Conservation (phyloP, 805 yeast genomes). For the Metschnikowia amazonensis region DNA sequence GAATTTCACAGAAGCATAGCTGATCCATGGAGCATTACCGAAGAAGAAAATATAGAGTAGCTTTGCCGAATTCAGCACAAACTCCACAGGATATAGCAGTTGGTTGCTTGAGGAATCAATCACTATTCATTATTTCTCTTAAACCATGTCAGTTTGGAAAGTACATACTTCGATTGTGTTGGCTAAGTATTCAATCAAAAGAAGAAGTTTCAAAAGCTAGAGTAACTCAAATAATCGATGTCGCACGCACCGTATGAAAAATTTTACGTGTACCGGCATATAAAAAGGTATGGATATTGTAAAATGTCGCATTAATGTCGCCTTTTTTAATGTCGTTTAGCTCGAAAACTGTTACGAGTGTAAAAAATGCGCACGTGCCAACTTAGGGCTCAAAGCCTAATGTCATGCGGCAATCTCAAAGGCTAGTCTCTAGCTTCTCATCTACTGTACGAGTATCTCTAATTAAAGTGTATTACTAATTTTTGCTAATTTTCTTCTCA, state of each 20-base stretch:
- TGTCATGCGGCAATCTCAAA: neutral
- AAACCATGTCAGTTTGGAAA: neutral
- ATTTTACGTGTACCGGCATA: slow-evolving; percentile 15
- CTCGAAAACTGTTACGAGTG: neutral
- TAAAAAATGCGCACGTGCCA: slow-evolving; percentile 3
- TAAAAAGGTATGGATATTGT: neutral
- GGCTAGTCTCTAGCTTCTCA: neutral
- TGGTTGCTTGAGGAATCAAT: no score
- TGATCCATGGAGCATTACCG: neutral
- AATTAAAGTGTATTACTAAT: slow-evolving; percentile 3
- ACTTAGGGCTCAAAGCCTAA: slow-evolving; percentile 5
- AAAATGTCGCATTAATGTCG: slow-evolving; percentile 15
- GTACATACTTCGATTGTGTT: slow-evolving; percentile 17
- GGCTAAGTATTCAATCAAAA: slow-evolving; percentile 17
- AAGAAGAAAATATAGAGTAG: neutral
- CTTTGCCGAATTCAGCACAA: neutral
- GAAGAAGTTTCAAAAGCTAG: slow-evolving; percentile 9
- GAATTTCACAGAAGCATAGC: neutral
- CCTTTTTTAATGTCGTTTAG: neutral
- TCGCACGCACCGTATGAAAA: slow-evolving; percentile 18
- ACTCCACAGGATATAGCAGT: no score
- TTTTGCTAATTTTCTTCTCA: slow-evolving; percentile 30
- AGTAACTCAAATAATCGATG: slow-evolving; percentile 10
- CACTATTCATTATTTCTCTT: neutral
- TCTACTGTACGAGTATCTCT: neutral